Percentiles rank a stretch among this genome's conserved stretches.
These are phyloP conservation scores for Coffea humblotiana DNA, from an alignment of 305 asterid genomes.

Conservation along the genomic window DNA sequence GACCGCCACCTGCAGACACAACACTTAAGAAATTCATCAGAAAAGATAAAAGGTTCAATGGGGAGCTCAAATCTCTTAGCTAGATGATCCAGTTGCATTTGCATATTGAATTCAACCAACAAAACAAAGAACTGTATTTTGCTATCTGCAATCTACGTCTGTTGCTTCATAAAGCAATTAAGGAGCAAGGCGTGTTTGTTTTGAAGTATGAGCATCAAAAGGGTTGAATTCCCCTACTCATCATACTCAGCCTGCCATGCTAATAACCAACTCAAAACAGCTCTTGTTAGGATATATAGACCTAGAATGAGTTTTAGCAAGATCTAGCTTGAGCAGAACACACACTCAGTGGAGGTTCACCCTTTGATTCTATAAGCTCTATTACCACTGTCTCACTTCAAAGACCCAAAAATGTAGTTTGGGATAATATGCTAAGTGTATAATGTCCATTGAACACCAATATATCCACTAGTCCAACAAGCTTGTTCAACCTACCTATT, in stretches of 20 bases:
- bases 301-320: background rate
- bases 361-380: background rate
- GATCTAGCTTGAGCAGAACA: background rate
- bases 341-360: background rate
- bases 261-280: background rate
- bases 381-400: background rate
- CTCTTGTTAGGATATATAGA: background rate
- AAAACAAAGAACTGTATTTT: background rate
- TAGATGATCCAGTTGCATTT: background rate
- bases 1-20: constrained; percentile 78
- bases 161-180: background rate
- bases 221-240: background rate
- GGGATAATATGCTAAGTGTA: background rate
- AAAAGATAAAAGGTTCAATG: constrained; percentile 19
- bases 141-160: background rate
- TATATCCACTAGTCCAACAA: too few species aligned
- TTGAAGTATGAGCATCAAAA: background rate
- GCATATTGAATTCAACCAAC: background rate
- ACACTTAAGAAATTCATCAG: constrained; percentile 20
- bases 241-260: background rate
- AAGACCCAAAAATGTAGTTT: background rate
- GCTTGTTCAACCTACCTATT: background rate
- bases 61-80: constrained; percentile 17
- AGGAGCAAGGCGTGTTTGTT: background rate
- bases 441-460: background rate